Percentiles rank a stretch among this genome's conserved stretches.
phyloP scores from a whole-genome alignment of 2,329 filamentous ascomycete species.

The Diaporthe destruens region DNA sequence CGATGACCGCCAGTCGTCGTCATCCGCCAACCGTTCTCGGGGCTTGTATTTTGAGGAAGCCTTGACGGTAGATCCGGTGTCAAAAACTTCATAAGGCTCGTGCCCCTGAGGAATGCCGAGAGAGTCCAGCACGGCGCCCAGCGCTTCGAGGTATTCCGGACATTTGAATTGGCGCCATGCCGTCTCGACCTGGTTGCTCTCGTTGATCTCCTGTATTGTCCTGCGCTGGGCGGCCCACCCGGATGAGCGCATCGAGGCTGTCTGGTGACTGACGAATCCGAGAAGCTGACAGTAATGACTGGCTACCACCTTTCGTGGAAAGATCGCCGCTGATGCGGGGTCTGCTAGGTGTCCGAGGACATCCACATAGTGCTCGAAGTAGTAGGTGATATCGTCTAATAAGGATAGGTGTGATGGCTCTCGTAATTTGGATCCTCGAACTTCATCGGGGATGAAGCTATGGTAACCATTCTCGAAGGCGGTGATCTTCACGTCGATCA shows the following conservation, averaged over 20 bases:
- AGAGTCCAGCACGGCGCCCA: constrained; percentile 24
- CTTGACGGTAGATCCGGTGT: background rate
- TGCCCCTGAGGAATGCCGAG: constrained; percentile 24
- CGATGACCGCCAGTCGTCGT: constrained; percentile 21
- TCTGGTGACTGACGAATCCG: constrained; percentile 36
- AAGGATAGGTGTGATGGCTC: background rate
- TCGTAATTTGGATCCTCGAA: background rate
- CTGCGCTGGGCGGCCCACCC: constrained; percentile 34
- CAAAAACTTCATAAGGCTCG: constrained; percentile 13
- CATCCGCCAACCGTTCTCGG: too few species aligned
- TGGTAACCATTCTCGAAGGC: constrained; percentile 34
- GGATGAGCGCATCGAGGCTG: constrained; percentile 35
- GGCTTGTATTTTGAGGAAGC: background rate
- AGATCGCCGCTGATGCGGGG: constrained; percentile 3
- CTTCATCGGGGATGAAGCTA: constrained; percentile 33
- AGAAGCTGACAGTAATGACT: constrained; percentile 39
- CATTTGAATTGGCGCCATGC: constrained; percentile 39
- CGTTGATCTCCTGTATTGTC: constrained; percentile 31
- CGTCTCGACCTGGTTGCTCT: constrained; percentile 35
- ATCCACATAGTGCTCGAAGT: background rate
- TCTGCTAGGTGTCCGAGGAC: background rate
- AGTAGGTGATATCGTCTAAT: constrained; percentile 24
- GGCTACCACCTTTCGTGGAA: constrained; percentile 27
- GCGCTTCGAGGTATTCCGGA: constrained; percentile 37
- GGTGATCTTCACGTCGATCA: constrained; percentile 4